Percentiles rank a stretch among this genome's conserved stretches.
Conservation (phyloP, 2,329 filamentous ascomycete genomes). For the Venturiaceae sp. region DNA sequence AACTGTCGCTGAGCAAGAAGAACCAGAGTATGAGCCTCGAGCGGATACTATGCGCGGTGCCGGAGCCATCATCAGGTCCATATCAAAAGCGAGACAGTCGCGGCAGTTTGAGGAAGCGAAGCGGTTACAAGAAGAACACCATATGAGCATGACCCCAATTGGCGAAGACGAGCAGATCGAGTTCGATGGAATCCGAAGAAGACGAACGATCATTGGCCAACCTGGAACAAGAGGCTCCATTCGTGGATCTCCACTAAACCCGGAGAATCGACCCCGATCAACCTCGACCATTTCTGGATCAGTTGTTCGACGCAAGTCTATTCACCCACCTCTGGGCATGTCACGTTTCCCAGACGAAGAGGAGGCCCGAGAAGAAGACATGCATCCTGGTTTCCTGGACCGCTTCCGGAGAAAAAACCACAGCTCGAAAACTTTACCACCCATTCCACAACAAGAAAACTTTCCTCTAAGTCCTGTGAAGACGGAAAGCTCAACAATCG, state of each 20-base stretch:
- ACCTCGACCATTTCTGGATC: conserved; percentile 25
- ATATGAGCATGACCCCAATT: conserved; percentile 73
- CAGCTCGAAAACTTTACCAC: conserved; percentile 6
- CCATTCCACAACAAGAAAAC: conserved; percentile 20
- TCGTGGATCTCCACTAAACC: conserved; percentile 19
- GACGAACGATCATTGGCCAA: conserved; percentile 44
- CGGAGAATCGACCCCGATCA: conserved; percentile 17
- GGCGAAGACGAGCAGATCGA: conserved; percentile 73
- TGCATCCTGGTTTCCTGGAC: conserved; percentile 40
- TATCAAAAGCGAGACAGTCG: conserved; percentile 66
- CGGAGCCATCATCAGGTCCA: conserved; percentile 74
- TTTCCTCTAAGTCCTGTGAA: conserved; percentile 41
- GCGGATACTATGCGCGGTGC: conserved; percentile 91
- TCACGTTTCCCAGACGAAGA: conserved; percentile 66
- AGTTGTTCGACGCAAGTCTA: conserved; percentile 35
- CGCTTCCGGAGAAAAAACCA: conserved; percentile 15
- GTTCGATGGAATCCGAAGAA: conserved; percentile 81
- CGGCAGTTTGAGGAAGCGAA: conserved; percentile 73
- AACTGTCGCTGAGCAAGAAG: conserved; percentile 88
- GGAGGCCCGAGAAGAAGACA: conserved; percentile 20
- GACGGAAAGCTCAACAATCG: conserved; percentile 1
- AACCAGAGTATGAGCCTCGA: conserved; percentile 92
- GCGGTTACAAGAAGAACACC: conserved; percentile 70
- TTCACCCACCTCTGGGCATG: conserved; percentile 79
- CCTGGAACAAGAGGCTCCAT: background rate